Base-by-base conservation (phyloP, 176 grass and related monocot species). In the Metroxylon sagu region DNA sequence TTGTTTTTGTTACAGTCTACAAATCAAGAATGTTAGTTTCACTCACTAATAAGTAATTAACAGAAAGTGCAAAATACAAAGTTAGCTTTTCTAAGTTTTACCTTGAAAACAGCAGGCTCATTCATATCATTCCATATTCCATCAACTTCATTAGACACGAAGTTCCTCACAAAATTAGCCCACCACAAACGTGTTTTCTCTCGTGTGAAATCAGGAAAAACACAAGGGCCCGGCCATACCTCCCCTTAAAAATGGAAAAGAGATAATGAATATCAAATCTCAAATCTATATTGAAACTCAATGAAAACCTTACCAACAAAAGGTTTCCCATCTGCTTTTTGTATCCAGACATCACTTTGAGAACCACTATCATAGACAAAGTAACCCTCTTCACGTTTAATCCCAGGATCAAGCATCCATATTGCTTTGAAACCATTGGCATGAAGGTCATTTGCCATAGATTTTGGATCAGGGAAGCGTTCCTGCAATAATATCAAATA, bases 91-190 rank as follows among this genome's bases (percentile, higher is more conserved):
- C 50, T 12, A 52, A 43, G 25, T 17, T 19, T 35, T 88, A 87
- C 92, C 70, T 85, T 85, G 61, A 90, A 96, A 71, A 96, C 75
- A 69, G 87, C 72, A 59, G 87, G 92, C 66, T 96, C 92, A 29
- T 90, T 96, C 92, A 96, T 96, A 75, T 96, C 92, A 80, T 90
- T 90, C 92, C 92, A 96, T 79, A 96, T 96, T 27, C 92, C 92
- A 70, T 96, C 83, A 66, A 96, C 83, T 1, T 86, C 91, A 80
- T 87, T 84, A 16, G 86, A 80, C 50, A 85, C 57, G 43, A 96
- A 96, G 59, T 96, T 75, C 43, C 21, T 88, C 50, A 96, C 91
- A 65, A 96, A 79, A 52, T 75, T 72, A 52, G 91, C 71, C 91
- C 91, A 96, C 91, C 91, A 96, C 17, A 75, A 68, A 51, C 86